Evolutionary conservation across 2,329 filamentous ascomycete species (phyloP).

Genomic region (Coniella lustricola): DNA sequence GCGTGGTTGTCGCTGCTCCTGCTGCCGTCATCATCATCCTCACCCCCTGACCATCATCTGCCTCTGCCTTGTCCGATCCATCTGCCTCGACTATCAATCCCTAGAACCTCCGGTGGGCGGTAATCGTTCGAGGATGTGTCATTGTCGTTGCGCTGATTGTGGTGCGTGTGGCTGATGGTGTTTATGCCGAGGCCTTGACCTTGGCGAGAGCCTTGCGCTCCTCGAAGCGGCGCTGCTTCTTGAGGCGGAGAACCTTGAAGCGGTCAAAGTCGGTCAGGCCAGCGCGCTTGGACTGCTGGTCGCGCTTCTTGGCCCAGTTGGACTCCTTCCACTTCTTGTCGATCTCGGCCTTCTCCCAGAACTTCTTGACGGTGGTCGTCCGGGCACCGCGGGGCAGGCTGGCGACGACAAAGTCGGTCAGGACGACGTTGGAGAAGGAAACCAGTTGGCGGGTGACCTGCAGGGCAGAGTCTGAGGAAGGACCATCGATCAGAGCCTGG

Average conservation of each 20-base stretch:
- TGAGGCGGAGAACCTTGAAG: conserved; percentile 99
- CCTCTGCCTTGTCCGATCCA: conserved; percentile 1
- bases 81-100: conserved; percentile 17
- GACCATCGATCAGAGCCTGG: conserved; percentile 94
- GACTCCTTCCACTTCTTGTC: conserved; percentile 89
- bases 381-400: conserved; percentile 81
- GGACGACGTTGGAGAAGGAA: conserved; percentile 72
- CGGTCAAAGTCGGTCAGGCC: conserved; percentile 96
- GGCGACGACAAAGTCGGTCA: conserved; percentile 82
- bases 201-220: conserved; percentile 94
- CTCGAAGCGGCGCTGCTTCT: conserved; percentile 99
- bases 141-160: conserved; percentile 24
- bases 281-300: conserved; percentile 78
- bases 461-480: conserved; percentile 71
- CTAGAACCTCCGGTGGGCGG: conserved; percentile 18
- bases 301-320: conserved; percentile 91
- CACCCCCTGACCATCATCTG: conserved; percentile 4
- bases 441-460: conserved; percentile 82
- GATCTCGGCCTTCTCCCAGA: conserved; percentile 87
- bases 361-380: conserved; percentile 73
- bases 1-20: neutral
- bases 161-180: conserved; percentile 18
- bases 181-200: conserved; percentile 74
- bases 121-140: conserved; percentile 21
- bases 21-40: conserved; percentile 9